Evolutionary conservation across 768 basidiomycete genomes (phyloP).

Genomic region (Glaciozyma antarctica): DNA sequence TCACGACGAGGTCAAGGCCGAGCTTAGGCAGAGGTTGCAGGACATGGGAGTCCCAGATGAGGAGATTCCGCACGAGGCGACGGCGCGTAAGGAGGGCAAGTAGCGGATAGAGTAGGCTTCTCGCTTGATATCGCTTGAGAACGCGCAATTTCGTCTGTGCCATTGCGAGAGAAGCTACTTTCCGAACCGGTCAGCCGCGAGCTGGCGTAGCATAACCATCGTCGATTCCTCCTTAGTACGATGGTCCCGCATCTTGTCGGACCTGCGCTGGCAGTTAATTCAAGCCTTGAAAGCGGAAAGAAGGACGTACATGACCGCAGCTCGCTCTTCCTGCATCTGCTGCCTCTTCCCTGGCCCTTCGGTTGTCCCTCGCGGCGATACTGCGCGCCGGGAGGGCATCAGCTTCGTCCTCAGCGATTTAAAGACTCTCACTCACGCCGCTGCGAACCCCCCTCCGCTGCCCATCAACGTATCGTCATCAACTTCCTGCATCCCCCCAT

Average conservation of each 20-base stretch:
- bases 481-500: slow-evolving; percentile 60
- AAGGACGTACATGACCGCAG: slow-evolving; percentile 16
- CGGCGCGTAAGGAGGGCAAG: not conserved
- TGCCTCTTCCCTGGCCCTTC: not conserved
- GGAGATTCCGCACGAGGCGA: too few relatives aligned
- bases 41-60: not conserved
- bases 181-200: slow-evolving; percentile 81
- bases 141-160: not conserved
- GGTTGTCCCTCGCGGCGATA: slow-evolving; percentile 11
- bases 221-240: slow-evolving; percentile 66
- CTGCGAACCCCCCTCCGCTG: slow-evolving; percentile 63
- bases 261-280: not conserved
- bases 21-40: not conserved
- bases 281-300: not conserved
- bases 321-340: slow-evolving; percentile 13
- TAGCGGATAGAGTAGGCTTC: not conserved
- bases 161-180: too few relatives aligned
- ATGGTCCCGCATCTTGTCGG: slow-evolving; percentile 12
- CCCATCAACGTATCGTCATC: slow-evolving; percentile 73
- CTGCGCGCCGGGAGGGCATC: not conserved
- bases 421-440: not conserved
- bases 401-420: slow-evolving; percentile 1
- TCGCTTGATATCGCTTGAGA: not conserved
- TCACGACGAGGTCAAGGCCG: not conserved
- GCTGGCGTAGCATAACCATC: slow-evolving; percentile 91